Percentiles rank a stretch among this genome's conserved stretches.
Evolutionary conservation across 169 alveolate genomes (phyloP).

Genomic region (Miamiensis avidus): DNA sequence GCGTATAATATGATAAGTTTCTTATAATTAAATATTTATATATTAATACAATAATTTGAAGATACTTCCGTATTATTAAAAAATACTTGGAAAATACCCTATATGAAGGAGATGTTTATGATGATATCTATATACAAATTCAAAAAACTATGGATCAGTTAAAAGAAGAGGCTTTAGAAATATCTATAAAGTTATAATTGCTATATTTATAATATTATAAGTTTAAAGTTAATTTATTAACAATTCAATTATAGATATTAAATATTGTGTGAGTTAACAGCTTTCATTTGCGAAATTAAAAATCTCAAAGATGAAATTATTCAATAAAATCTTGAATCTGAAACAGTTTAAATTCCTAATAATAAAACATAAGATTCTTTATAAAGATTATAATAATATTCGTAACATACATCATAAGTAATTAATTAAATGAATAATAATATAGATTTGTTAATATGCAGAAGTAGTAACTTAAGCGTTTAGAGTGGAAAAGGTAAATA

Average conservation of each 20-base stretch:
- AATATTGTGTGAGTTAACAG: background rate
- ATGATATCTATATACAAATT: background rate
- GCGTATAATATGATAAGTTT: background rate
- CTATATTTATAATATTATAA: too few relatives aligned
- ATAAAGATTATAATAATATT: background rate
- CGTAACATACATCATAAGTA: too few relatives aligned
- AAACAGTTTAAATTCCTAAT: background rate
- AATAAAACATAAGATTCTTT: background rate
- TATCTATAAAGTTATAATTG: background rate
- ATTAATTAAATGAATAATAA: too few relatives aligned
- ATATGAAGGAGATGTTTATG: background rate
- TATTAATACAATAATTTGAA: too few relatives aligned
- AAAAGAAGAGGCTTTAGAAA: background rate
- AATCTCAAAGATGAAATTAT: background rate
- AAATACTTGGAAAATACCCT: background rate
- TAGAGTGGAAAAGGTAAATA: background rate
- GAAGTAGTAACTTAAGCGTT: background rate
- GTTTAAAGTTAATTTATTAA: too few relatives aligned
- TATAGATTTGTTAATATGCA: too few relatives aligned
- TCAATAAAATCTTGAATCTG: background rate
- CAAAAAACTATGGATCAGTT: background rate
- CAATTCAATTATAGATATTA: background rate
- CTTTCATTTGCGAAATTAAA: background rate
- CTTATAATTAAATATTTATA: too few relatives aligned
- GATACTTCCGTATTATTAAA: background rate